These are phyloP conservation scores for Penicillium brasilianum DNA, from an alignment of 2,329 filamentous ascomycete species.

Conservation along the genomic window DNA sequence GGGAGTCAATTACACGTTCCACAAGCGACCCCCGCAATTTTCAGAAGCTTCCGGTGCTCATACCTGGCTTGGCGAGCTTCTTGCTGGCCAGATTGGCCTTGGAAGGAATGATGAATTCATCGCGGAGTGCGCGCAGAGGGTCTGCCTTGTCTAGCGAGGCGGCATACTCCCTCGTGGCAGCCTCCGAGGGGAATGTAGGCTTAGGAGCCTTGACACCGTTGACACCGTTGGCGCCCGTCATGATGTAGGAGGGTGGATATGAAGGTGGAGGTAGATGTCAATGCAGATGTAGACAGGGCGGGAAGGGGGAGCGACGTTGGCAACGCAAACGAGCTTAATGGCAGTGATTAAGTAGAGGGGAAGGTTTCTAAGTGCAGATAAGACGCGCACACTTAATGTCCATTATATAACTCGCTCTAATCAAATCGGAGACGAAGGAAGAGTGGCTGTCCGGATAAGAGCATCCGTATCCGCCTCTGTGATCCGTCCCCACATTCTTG, in stretches of 20 bases:
- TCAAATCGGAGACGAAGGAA: constrained; percentile 13
- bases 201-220: constrained; percentile 29
- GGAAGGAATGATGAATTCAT: constrained; percentile 78
- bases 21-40: background rate
- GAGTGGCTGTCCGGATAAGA: constrained; percentile 22
- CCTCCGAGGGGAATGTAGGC: constrained; percentile 38
- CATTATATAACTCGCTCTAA: constrained; percentile 24
- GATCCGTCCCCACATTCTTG: constrained; percentile 23
- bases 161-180: constrained; percentile 45
- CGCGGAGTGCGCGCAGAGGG: constrained; percentile 63
- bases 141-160: constrained; percentile 64
- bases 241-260: constrained; percentile 2
- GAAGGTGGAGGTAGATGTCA: too few species aligned
- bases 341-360: background rate
- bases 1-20: constrained; percentile 16
- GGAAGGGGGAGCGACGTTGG: background rate
- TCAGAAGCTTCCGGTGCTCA: constrained; percentile 1
- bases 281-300: background rate
- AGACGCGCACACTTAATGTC: constrained; percentile 2
- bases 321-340: background rate
- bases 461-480: constrained; percentile 34
- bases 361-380: constrained; percentile 18
- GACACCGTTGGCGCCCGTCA: constrained; percentile 20
- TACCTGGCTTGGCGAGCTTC: constrained; percentile 55
- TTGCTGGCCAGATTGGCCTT: constrained; percentile 72